Conservation (phyloP, 176 grass and related monocot species). For the Triticum urartu region DNA sequence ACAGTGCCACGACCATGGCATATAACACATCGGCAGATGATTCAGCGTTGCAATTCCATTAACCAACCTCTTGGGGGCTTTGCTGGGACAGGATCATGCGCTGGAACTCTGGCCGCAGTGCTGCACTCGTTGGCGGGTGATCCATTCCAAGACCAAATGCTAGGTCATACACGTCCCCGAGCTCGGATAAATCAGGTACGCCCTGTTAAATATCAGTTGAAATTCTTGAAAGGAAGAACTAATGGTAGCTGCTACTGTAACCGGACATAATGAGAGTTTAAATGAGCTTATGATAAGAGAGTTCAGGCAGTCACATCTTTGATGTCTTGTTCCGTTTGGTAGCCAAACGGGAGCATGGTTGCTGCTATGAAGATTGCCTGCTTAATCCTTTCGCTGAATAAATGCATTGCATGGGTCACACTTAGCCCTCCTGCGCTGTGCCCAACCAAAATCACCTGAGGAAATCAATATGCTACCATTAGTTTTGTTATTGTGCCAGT, state of each 20-base stretch:
- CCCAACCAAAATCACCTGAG: conserved; percentile 40
- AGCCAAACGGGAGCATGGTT: conserved; percentile 57
- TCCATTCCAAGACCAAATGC: conserved; percentile 8
- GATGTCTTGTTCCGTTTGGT: conserved; percentile 33
- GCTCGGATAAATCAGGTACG: conserved; percentile 44
- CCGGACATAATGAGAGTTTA: background rate
- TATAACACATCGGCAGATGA: background rate
- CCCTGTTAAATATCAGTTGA: conserved; percentile 24
- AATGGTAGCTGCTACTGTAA: background rate
- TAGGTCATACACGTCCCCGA: conserved; percentile 37
- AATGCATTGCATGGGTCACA: conserved; percentile 37
- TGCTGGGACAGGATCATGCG: conserved; percentile 30
- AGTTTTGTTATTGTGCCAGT: background rate
- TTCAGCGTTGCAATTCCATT: background rate
- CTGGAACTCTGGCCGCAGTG: conserved; percentile 32
- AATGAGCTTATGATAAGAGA: background rate
- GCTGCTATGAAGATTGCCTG: conserved; percentile 52
- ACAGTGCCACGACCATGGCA: background rate
- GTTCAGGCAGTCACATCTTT: conserved; percentile 31
- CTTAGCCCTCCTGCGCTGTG: conserved; percentile 50
- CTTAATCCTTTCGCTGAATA: conserved; percentile 38
- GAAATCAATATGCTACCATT: background rate
- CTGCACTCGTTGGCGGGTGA: conserved; percentile 36
- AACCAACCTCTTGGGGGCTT: conserved; percentile 42
- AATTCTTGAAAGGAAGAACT: background rate